A percentile compares a stretch with the other conserved stretches of the same genome.
Evolutionary conservation across 768 basidiomycete genomes (phyloP).

Genomic region (Suillus brevipes): DNA sequence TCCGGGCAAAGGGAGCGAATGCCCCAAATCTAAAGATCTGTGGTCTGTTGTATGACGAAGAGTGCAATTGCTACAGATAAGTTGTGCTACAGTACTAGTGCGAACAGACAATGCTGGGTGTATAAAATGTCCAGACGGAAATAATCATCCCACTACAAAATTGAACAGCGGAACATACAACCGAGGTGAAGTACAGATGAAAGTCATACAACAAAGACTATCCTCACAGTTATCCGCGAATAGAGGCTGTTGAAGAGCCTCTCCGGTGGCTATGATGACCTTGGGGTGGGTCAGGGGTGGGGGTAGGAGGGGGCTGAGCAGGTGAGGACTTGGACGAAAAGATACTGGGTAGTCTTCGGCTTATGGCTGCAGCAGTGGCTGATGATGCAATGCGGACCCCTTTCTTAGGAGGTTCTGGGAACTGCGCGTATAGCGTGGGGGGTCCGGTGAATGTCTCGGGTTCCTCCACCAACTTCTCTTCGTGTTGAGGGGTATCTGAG

Average conservation of each 20-base stretch:
- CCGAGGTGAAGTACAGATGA: constrained; percentile 11
- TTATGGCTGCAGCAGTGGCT: constrained; percentile 49
- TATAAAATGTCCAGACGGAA: constrained; percentile 20
- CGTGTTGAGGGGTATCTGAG: constrained; percentile 47
- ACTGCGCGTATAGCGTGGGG: constrained; percentile 66
- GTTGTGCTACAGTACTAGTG: constrained; percentile 19
- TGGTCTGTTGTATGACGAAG: background rate
- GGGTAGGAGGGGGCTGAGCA: constrained; percentile 34
- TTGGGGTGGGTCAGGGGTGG: constrained; percentile 23
- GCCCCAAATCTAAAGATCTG: background rate
- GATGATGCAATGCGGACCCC: constrained; percentile 38
- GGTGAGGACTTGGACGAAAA: constrained; percentile 54
- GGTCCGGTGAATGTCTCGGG: constrained; percentile 60
- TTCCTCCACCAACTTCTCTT: constrained; percentile 43
- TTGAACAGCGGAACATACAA: constrained; percentile 11
- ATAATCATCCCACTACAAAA: constrained; percentile 29
- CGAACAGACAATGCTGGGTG: constrained; percentile 15
- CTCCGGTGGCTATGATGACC: constrained; percentile 39
- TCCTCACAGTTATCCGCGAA: constrained; percentile 26
- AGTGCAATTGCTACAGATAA: constrained; percentile 4
- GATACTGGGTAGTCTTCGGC: constrained; percentile 69
- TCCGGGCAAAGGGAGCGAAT: constrained; percentile 15
- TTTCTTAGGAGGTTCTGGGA: constrained; percentile 67
- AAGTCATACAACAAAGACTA: constrained; percentile 6
- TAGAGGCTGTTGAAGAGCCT: constrained; percentile 43